These are phyloP conservation scores for Xylaria sp. DNA, from an alignment of 2,329 filamentous ascomycete genomes.

Conservation along the genomic window DNA sequence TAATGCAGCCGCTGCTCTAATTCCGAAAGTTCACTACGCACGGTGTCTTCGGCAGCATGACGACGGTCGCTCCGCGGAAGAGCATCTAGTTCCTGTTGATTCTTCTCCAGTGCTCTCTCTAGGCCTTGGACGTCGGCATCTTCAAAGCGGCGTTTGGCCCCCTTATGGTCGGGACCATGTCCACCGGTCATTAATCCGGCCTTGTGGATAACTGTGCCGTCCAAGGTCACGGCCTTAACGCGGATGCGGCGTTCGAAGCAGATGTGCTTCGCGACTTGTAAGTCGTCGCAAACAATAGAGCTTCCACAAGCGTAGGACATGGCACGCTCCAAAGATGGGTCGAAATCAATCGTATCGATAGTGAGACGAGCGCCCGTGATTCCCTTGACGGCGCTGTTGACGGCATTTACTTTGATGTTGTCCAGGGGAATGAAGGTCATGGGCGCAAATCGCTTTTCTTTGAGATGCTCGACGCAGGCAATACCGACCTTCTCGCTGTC, in stretches of 20 bases:
- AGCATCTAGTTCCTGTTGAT: constrained; percentile 70
- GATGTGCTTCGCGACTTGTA: constrained; percentile 81
- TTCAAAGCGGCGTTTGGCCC: constrained; percentile 76
- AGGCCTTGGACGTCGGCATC: constrained; percentile 84
- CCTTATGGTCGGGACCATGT: constrained; percentile 68
- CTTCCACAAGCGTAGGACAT: constrained; percentile 94
- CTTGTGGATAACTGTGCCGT: constrained; percentile 96
- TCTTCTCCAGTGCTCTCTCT: constrained; percentile 67
- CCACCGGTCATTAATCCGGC: constrained; percentile 96
- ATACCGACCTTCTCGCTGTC: constrained; percentile 92
- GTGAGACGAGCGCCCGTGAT: constrained; percentile 81
- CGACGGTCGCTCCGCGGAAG: constrained; percentile 74
- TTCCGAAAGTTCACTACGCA: constrained; percentile 73
- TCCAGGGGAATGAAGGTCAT: constrained; percentile 95
- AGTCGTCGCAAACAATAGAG: constrained; percentile 86
- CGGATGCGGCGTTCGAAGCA: constrained; percentile 80
- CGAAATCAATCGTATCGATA: constrained; percentile 94
- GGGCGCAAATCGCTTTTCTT: constrained; percentile 78
- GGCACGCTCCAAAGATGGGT: constrained; percentile 78
- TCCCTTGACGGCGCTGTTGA: constrained; percentile 86
- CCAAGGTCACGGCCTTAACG: constrained; percentile 89
- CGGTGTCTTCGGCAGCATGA: constrained; percentile 69
- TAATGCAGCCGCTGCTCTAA: constrained; percentile 71
- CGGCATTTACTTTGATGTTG: constrained; percentile 90
- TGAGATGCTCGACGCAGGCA: constrained; percentile 90